Percentiles rank a stretch among this genome's conserved stretches.
These are phyloP conservation scores for Lycium ferocissimum DNA, from an alignment of 257 asterid species.

Conservation along the genomic window DNA sequence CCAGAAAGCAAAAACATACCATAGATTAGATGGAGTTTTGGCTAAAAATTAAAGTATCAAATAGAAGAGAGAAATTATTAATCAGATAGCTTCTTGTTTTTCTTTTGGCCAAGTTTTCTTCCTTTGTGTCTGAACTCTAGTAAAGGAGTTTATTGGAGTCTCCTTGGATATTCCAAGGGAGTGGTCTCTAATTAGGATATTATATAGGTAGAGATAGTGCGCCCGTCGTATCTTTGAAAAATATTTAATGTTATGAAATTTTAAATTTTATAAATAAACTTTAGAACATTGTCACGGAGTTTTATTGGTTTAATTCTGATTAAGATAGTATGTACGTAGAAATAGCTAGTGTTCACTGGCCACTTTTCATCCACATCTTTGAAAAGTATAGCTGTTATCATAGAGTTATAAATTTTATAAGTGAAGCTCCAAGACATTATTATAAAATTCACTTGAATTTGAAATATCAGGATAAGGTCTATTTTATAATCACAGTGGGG, in stretches of 20 bases:
- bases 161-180: neutral
- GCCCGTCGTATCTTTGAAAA: neutral
- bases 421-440: neutral
- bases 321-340: too few relatives aligned
- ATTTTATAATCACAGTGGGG: neutral
- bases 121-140: neutral
- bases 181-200: neutral
- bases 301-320: too few relatives aligned
- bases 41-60: neutral
- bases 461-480: neutral
- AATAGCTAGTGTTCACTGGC: too few relatives aligned
- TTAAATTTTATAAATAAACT: too few relatives aligned
- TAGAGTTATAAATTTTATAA: neutral
- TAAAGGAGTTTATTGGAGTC: neutral
- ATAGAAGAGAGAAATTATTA: neutral
- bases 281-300: too few relatives aligned
- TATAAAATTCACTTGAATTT: neutral
- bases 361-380: too few relatives aligned
- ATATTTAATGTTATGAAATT: neutral
- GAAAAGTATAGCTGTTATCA: too few relatives aligned
- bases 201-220: neutral
- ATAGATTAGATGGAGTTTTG: slow-evolving; percentile 31
- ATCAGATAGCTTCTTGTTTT: neutral
- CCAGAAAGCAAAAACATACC: slow-evolving; percentile 83
- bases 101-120: neutral